These are phyloP conservation scores for Capsella bursapastoris DNA, from an alignment of 345 rosid genomes.

Conservation along the genomic window DNA sequence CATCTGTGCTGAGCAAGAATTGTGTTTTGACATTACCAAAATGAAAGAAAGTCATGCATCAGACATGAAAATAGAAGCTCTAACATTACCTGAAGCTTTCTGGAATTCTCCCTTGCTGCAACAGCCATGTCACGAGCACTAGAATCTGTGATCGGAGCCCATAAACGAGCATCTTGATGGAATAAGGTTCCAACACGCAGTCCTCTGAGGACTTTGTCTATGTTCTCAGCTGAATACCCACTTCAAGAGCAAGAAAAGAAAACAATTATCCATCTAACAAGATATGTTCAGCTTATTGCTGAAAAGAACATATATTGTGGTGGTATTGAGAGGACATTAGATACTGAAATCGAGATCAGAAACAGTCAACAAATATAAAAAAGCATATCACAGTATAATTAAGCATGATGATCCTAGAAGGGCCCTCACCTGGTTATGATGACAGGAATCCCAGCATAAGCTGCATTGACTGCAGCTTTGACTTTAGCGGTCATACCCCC, in stretches of 20 bases:
- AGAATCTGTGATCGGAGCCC: conserved; percentile 62
- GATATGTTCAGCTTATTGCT: conserved; percentile 1
- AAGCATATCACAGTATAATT: not conserved
- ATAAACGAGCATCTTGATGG: conserved; percentile 85
- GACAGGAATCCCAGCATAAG: conserved; percentile 92
- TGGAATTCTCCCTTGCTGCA: conserved; percentile 91
- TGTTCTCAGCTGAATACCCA: conserved; percentile 77
- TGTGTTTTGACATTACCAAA: not conserved
- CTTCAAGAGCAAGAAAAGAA: conserved; percentile 51
- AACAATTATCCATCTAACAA: conserved; percentile 23
- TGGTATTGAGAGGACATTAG: not conserved
- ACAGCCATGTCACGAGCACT: conserved; percentile 86
- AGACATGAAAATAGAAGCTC: not conserved
- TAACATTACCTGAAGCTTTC: conserved; percentile 78
- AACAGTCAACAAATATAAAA: not conserved
- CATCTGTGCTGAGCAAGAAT: conserved; percentile 21
- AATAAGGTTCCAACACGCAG: conserved; percentile 88
- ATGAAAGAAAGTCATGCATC: not conserved
- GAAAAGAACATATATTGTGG: not conserved
- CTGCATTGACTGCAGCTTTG: conserved; percentile 93
- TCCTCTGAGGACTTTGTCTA: conserved; percentile 85
- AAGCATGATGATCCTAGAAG: not conserved
- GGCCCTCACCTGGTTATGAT: conserved; percentile 80
- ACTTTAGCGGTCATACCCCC: conserved; percentile 99
- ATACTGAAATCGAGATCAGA: not conserved